These are phyloP conservation scores for Melastoma malabathricum DNA, from an alignment of 345 rosid genomes.

Conservation along the genomic window DNA sequence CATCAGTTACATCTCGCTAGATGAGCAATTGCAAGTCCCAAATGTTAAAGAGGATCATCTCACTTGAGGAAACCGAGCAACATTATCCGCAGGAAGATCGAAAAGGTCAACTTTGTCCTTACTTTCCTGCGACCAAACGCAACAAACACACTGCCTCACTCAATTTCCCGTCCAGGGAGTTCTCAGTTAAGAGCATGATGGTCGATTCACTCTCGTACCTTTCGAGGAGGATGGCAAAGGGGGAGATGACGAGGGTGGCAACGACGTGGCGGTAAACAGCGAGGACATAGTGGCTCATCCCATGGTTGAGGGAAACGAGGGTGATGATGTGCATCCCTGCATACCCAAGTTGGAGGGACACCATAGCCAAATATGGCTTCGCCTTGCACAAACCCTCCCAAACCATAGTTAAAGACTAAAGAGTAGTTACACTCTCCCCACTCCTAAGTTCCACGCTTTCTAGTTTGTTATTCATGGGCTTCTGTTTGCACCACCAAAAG, in stretches of 20 bases:
- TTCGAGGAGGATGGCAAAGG: conserved; percentile 74
- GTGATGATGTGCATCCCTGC: conserved; percentile 77
- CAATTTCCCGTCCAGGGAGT: too few relatives aligned
- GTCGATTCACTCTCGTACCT: too few relatives aligned
- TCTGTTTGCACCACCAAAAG: too few relatives aligned
- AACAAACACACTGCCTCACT: too few relatives aligned
- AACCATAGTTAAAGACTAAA: too few relatives aligned
- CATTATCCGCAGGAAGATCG: conserved; percentile 59
- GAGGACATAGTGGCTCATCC: conserved; percentile 71
- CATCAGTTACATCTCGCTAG: too few relatives aligned
- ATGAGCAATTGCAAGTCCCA: neutral
- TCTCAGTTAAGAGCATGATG: too few relatives aligned
- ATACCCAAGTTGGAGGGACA: conserved; percentile 76
- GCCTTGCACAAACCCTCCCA: too few relatives aligned
- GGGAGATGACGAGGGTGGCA: conserved; percentile 58
- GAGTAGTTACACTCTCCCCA: too few relatives aligned
- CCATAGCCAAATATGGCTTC: conserved; percentile 38
- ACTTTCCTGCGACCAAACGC: conserved; percentile 42
- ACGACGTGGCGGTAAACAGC: conserved; percentile 66
- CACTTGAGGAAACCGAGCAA: conserved; percentile 76
- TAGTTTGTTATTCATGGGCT: too few relatives aligned
- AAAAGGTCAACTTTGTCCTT: conserved; percentile 83
- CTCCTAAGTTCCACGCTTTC: too few relatives aligned
- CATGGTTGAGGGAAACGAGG: conserved; percentile 57
- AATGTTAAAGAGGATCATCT: conserved; percentile 12